Percentiles rank a stretch among this genome's conserved stretches.
phyloP scores from a whole-genome alignment of 1,284 basidiomycete genomes.

The Cryptococcus maquisensis region DNA sequence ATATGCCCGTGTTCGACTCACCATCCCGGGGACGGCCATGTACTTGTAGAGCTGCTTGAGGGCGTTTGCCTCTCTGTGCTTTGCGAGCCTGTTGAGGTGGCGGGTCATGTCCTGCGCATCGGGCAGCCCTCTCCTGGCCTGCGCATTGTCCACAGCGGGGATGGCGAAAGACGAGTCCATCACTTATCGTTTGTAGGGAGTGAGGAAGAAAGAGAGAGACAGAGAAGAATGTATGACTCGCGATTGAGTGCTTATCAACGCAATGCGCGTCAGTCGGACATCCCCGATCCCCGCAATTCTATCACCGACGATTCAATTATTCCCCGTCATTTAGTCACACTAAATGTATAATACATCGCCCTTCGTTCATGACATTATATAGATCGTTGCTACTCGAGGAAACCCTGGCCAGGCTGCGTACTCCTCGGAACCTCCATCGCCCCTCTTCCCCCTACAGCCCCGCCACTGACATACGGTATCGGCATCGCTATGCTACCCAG shows the following conservation, averaged over 20 bases:
- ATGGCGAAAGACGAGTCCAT: constrained; percentile 37
- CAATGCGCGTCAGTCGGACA: background rate
- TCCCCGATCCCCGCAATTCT: background rate
- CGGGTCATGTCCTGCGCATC: constrained; percentile 58
- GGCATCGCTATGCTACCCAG: constrained; percentile 1
- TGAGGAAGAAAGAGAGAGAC: background rate
- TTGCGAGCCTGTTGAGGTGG: constrained; percentile 58
- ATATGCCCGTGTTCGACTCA: constrained; percentile 3
- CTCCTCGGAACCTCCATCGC: constrained; percentile 10
- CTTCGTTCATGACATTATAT: too few species aligned
- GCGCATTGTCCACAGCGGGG: constrained; percentile 5
- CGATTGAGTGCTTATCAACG: background rate
- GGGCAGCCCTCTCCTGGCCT: constrained; percentile 25
- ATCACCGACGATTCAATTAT: background rate
- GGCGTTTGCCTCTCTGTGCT: constrained; percentile 56
- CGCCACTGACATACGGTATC: background rate
- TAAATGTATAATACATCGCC: too few species aligned
- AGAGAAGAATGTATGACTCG: background rate
- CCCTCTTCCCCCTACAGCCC: background rate
- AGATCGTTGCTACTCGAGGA: too few species aligned
- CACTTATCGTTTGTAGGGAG: constrained; percentile 1
- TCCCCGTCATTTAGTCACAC: too few species aligned
- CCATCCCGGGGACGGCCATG: constrained; percentile 33
- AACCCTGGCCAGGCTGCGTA: constrained; percentile 13
- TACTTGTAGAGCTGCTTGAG: constrained; percentile 56